Conservation (phyloP, 768 basidiomycete genomes). For the Pilatotrama ljubarskyi region DNA sequence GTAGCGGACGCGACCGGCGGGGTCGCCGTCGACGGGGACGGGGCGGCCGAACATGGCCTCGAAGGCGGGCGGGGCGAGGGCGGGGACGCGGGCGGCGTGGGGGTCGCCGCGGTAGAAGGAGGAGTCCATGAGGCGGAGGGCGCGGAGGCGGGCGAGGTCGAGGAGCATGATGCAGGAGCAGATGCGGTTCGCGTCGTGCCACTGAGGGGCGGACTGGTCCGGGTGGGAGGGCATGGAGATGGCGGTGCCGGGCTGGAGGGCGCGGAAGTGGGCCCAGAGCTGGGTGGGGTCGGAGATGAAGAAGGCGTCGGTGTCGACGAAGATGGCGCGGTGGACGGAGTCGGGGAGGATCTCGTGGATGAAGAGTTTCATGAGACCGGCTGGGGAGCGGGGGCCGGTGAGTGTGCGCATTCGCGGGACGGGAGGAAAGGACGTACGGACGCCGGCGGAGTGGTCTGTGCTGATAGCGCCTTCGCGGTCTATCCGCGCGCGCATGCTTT, state of each 20-base stretch:
- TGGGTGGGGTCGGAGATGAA: slow-evolving; percentile 48
- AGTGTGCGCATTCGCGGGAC: neutral
- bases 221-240: slow-evolving; percentile 48
- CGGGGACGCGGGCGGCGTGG: slow-evolving; percentile 13
- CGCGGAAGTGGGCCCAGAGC: slow-evolving; percentile 45
- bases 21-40: slow-evolving; percentile 30
- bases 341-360: slow-evolving; percentile 50
- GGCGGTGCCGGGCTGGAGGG: slow-evolving; percentile 36
- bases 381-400: slow-evolving; percentile 27
- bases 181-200: slow-evolving; percentile 48
- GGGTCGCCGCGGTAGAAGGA: slow-evolving; percentile 33
- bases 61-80: slow-evolving; percentile 46
- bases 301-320: slow-evolving; percentile 52
- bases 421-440: slow-evolving; percentile 37
- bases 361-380: slow-evolving; percentile 55
- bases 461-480: slow-evolving; percentile 46
- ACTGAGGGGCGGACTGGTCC: slow-evolving; percentile 40
- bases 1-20: slow-evolving; percentile 28
- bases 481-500: slow-evolving; percentile 44
- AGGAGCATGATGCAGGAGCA: slow-evolving; percentile 57
- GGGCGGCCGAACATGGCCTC: slow-evolving; percentile 45
- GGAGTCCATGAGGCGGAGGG: slow-evolving; percentile 49
- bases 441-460: slow-evolving; percentile 49
- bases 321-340: slow-evolving; percentile 46
- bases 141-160: slow-evolving; percentile 45